A percentile compares a stretch with the other conserved stretches of the same genome.
phyloP scores from a whole-genome alignment of 2,329 filamentous ascomycete species.

The Aspergillus luchuensis region DNA sequence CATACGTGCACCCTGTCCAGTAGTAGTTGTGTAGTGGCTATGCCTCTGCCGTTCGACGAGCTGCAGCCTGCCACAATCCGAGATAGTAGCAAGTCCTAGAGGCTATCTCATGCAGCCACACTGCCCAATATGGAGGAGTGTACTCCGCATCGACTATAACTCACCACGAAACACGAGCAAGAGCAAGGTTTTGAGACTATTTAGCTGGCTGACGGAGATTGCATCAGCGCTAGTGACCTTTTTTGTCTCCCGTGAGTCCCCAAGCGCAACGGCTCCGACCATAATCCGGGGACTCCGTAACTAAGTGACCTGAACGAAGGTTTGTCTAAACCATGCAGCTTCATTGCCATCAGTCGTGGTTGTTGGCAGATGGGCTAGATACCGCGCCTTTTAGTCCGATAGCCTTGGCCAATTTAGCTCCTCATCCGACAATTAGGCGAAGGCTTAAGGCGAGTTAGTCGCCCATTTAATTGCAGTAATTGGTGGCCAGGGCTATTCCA shows the following conservation, averaged over 20 bases:
- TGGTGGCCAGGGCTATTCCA: slow-evolving; percentile 1
- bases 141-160: not conserved
- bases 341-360: not conserved
- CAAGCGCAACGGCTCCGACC: slow-evolving; percentile 1
- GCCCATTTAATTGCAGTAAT: not conserved
- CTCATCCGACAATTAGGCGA: slow-evolving; percentile 1
- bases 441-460: slow-evolving; percentile 3
- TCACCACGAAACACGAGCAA: not conserved
- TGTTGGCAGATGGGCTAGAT: not conserved
- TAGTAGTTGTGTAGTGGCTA: not conserved
- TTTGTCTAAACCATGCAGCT: not conserved
- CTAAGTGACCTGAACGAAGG: not conserved
- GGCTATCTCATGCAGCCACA: not conserved
- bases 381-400: not conserved
- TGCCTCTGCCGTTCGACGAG: not conserved
- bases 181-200: not conserved
- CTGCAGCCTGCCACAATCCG: not conserved
- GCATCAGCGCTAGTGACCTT: not conserved
- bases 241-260: not conserved
- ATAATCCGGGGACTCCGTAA: slow-evolving; percentile 1
- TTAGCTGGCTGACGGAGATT: not conserved
- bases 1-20: not conserved
- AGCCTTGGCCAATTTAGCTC: not conserved
- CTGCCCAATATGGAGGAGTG: not conserved
- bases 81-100: not conserved